These are phyloP conservation scores for Vigna unguiculata DNA, from an alignment of 306 rosid species.

Conservation along the genomic window DNA sequence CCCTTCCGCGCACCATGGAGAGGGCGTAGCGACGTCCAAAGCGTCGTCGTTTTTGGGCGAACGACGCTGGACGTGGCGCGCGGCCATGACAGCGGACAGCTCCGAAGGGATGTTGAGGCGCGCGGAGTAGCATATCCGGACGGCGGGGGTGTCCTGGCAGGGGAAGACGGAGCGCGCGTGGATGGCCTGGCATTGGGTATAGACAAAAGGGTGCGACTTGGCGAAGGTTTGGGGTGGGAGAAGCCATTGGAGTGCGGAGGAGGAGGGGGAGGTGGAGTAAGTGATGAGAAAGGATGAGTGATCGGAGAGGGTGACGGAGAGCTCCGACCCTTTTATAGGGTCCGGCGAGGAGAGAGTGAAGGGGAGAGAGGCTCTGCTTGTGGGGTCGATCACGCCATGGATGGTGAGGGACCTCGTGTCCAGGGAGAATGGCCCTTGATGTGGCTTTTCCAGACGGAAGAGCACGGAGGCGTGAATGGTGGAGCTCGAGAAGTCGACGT, in stretches of 20 bases:
- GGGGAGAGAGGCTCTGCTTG: constrained; percentile 51
- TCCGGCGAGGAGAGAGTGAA: constrained; percentile 54
- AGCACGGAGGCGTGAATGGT: constrained; percentile 71
- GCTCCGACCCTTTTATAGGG: constrained; percentile 68
- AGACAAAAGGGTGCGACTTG: constrained; percentile 73
- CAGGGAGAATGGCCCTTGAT: constrained; percentile 72
- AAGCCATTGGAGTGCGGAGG: constrained; percentile 96
- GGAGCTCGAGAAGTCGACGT: constrained; percentile 71
- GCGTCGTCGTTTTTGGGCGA: constrained; percentile 58
- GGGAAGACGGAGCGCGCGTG: constrained; percentile 92
- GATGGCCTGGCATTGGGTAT: constrained; percentile 93
- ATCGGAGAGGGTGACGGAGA: constrained; percentile 62
- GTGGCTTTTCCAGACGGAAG: constrained; percentile 58
- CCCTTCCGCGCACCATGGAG: constrained; percentile 63
- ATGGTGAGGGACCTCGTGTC: constrained; percentile 76
- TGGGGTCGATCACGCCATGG: constrained; percentile 59
- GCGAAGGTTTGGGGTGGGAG: constrained; percentile 78
- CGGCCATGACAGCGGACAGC: constrained; percentile 83
- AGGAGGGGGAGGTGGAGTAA: constrained; percentile 71
- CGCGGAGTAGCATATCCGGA: constrained; percentile 66
- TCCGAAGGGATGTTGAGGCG: constrained; percentile 65
- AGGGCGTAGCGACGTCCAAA: not conserved
- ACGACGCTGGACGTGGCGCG: constrained; percentile 61
- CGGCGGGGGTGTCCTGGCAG: constrained; percentile 95
- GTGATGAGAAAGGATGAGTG: constrained; percentile 60